Percentiles rank a stretch among this genome's conserved stretches.
Evolutionary conservation across 495 filamentous ascomycete genomes (phyloP).

Genomic region (Neurospora sp.): DNA sequence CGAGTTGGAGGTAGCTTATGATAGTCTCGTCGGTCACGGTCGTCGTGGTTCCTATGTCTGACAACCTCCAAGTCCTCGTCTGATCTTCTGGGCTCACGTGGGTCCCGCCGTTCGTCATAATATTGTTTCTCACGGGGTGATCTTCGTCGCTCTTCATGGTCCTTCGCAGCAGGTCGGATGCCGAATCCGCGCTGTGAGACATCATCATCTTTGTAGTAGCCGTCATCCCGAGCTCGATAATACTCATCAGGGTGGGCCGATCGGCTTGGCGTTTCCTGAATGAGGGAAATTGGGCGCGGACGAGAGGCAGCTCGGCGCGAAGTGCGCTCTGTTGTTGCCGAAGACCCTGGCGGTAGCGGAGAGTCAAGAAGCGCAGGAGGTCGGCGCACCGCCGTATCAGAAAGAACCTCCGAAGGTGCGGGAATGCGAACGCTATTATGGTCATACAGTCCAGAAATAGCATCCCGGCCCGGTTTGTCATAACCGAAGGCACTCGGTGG

Average conservation of each 20-base stretch:
- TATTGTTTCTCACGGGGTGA: slow-evolving; percentile 14
- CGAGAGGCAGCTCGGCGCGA: slow-evolving; percentile 16
- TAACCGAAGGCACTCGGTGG: slow-evolving; percentile 53
- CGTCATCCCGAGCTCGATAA: slow-evolving; percentile 25
- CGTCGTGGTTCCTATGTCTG: slow-evolving; percentile 11
- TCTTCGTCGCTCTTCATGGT: slow-evolving; percentile 18
- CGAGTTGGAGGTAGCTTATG: neutral
- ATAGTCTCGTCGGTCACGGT: slow-evolving; percentile 6
- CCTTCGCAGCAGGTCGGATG: slow-evolving; percentile 29
- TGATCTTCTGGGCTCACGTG: slow-evolving; percentile 17
- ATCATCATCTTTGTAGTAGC: slow-evolving; percentile 29
- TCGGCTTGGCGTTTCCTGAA: slow-evolving; percentile 30
- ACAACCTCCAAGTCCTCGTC: slow-evolving; percentile 26
- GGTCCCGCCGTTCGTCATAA: slow-evolving; percentile 29
- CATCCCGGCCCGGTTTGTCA: slow-evolving; percentile 41
- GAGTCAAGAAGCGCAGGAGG: slow-evolving; percentile 18
- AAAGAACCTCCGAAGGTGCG: slow-evolving; percentile 26
- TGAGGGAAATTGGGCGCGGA: slow-evolving; percentile 36
- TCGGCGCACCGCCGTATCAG: slow-evolving; percentile 25
- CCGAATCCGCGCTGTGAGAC: slow-evolving; percentile 34
- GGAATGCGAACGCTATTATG: slow-evolving; percentile 35
- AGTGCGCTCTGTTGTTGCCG: neutral
- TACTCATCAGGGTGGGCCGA: slow-evolving; percentile 31
- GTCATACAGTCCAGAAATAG: slow-evolving; percentile 33
- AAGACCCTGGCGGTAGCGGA: neutral